These are phyloP conservation scores for Chrysosphaeria jannelii DNA, from an alignment of 2,329 filamentous ascomycete species.

Conservation along the genomic window DNA sequence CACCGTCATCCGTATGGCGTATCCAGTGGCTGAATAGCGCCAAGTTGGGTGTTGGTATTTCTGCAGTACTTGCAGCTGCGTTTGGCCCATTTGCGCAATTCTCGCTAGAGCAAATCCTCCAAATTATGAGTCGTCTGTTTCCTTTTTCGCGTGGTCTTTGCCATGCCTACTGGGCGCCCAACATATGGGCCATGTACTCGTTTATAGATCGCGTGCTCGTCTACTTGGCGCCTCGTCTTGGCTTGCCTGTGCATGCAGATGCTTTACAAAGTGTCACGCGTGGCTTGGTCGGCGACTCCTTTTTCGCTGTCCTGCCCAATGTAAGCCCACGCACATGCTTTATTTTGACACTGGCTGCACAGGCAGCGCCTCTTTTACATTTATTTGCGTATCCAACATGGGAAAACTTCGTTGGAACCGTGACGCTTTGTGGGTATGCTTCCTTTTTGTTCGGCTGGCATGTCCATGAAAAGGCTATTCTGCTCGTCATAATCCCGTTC, in stretches of 20 bases:
- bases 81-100: slow-evolving; percentile 69
- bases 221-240: slow-evolving; percentile 53
- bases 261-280: slow-evolving; percentile 74
- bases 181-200: slow-evolving; percentile 90
- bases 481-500: slow-evolving; percentile 85
- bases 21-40: slow-evolving; percentile 51
- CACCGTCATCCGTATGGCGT: slow-evolving; percentile 41
- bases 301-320: slow-evolving; percentile 78
- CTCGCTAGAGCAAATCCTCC: slow-evolving; percentile 38
- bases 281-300: slow-evolving; percentile 73
- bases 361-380: slow-evolving; percentile 50
- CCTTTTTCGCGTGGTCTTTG: slow-evolving; percentile 83
- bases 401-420: slow-evolving; percentile 66
- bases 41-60: slow-evolving; percentile 51
- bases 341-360: slow-evolving; percentile 51
- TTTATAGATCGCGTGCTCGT: slow-evolving; percentile 68
- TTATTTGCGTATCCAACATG: slow-evolving; percentile 56
- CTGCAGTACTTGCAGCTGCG: slow-evolving; percentile 41
- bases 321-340: slow-evolving; percentile 61
- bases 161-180: slow-evolving; percentile 96
- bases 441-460: slow-evolving; percentile 98
- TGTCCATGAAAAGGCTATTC: slow-evolving; percentile 88
- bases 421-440: slow-evolving; percentile 81
- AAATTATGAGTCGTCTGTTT: slow-evolving; percentile 61
- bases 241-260: slow-evolving; percentile 37